phyloP scores from a whole-genome alignment of 75 land plant species.

The Sequoiadendron giganteum region DNA sequence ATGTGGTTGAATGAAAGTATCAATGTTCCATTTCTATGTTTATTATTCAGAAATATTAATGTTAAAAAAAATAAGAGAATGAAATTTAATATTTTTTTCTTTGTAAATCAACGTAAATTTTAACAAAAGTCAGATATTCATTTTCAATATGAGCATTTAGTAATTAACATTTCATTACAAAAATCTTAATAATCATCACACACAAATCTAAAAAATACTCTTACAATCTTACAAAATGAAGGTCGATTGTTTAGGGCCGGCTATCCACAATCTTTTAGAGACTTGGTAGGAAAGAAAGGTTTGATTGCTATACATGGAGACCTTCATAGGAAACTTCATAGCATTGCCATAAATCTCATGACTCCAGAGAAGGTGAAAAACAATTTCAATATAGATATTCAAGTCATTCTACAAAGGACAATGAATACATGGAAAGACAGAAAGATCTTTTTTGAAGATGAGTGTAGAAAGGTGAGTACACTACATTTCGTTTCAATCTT shows the following conservation, averaged over 20 bases:
- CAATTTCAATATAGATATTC: slow-evolving; percentile 42
- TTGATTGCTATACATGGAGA: slow-evolving; percentile 52
- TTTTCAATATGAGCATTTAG: too few species aligned
- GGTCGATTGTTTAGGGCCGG: slow-evolving; percentile 49
- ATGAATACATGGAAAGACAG: slow-evolving; percentile 14
- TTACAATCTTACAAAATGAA: slow-evolving; percentile 69
- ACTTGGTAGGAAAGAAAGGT: slow-evolving; percentile 54
- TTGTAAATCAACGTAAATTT: too few species aligned
- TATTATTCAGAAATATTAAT: too few species aligned
- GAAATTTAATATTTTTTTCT: too few species aligned
- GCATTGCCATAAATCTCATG: slow-evolving; percentile 45
- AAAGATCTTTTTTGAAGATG: slow-evolving; percentile 38
- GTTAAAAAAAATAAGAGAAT: too few species aligned
- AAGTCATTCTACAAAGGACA: slow-evolving; percentile 26
- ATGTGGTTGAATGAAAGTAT: too few species aligned
- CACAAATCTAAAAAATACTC: too few species aligned
- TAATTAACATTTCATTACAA: too few species aligned
- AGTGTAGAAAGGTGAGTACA: slow-evolving; percentile 42
- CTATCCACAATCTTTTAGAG: slow-evolving; percentile 58
- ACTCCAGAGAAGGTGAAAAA: slow-evolving; percentile 36
- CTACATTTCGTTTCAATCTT: neutral
- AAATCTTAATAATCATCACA: too few species aligned
- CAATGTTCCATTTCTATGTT: too few species aligned
- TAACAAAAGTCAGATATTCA: too few species aligned
- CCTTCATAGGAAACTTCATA: slow-evolving; percentile 55